Evolutionary conservation across 352 stramenopile genomes (phyloP), one percentile per base, ranked within the genome.

Genomic region (Thraustochytrium striatum): DNA sequence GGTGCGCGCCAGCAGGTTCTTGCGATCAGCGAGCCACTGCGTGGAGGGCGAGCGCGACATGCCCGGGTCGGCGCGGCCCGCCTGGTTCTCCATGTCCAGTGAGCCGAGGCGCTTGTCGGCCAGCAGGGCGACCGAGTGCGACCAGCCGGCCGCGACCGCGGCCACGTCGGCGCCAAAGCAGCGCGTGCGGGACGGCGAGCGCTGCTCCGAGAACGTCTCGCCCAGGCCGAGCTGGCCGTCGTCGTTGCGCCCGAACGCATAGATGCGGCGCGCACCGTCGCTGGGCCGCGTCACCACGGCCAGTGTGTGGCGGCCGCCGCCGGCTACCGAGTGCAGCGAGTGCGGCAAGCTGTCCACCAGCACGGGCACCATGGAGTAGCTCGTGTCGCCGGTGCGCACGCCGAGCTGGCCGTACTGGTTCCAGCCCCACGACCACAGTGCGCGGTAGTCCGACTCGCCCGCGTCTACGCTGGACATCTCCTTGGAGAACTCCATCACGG

Each of bases 351-450:
- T 13, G 11, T 7, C 21, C 43, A 69, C 68, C 7, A 73, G 43
- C 28, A 73, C 61, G 33, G 73, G 81, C 39, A 83, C 79, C 13
- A 85, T 47, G 21, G 83, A 78, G 2, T 25, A 81, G 43, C 36
- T 78, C 5, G 72, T 0, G 13, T 38, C 32, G 0, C 61, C 32
- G 19, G 70, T 72, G 11, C 33, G 2, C 7, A 83, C 73, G 25
- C 85, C 85, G 1, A 86, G 79, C 61, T 87, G 85, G 43, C 81
- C 81, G 57, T 86, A 81, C 39, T 85, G 81, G 44, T 87, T 87
- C 85, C 85, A 87, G 39, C 83, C 85, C 78, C 82, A 87, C n/a
- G 72, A 82, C 72, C 82, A 87, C 0, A 87, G 72, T 35, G 84
- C 84, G 19, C 82, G 73, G 30, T 36, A 81, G 1, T 72, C 68